These are phyloP conservation scores for Didymellaceae sp. DNA, from an alignment of 2,329 filamentous ascomycete species.

Conservation along the genomic window DNA sequence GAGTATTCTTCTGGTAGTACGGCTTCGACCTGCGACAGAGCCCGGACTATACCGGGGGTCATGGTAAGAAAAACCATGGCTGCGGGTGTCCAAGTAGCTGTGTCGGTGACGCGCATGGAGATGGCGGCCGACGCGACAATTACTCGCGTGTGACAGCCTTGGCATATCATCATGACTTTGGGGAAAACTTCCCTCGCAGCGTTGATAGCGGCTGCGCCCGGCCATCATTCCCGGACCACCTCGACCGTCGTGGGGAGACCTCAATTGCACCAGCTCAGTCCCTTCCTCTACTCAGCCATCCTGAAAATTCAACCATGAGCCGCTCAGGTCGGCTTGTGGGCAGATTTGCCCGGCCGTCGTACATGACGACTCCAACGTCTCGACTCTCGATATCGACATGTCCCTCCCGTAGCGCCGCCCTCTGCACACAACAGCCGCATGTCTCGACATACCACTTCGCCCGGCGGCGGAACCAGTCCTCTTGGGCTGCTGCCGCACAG, in stretches of 20 bases:
- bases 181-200: slow-evolving; percentile 31
- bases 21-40: slow-evolving; percentile 53
- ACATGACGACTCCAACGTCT: slow-evolving; percentile 12
- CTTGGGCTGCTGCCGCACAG: slow-evolving; percentile 70
- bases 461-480: slow-evolving; percentile 62
- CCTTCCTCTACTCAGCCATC: not conserved
- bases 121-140: slow-evolving; percentile 5
- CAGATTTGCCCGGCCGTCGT: slow-evolving; percentile 34
- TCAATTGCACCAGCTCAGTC: slow-evolving; percentile 34
- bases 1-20: slow-evolving; percentile 26
- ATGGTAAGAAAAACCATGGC: slow-evolving; percentile 80
- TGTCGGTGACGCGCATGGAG: slow-evolving; percentile 3
- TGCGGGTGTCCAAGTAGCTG: not conserved
- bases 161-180: slow-evolving; percentile 37
- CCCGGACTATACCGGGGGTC: slow-evolving; percentile 71
- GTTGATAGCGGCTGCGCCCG: slow-evolving; percentile 18
- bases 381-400: slow-evolving; percentile 33
- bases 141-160: slow-evolving; percentile 16
- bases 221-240: slow-evolving; percentile 10
- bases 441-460: slow-evolving; percentile 44
- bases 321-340: slow-evolving; percentile 46
- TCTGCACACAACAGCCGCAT: slow-evolving; percentile 16
- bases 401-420: slow-evolving; percentile 22
- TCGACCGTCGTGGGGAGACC: slow-evolving; percentile 13
- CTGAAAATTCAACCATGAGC: slow-evolving; percentile 39